Evolutionary conservation across 768 basidiomycete species (phyloP), one percentile per base, ranked within the genome.

Genomic region (Psilocybe cubensis): DNA sequence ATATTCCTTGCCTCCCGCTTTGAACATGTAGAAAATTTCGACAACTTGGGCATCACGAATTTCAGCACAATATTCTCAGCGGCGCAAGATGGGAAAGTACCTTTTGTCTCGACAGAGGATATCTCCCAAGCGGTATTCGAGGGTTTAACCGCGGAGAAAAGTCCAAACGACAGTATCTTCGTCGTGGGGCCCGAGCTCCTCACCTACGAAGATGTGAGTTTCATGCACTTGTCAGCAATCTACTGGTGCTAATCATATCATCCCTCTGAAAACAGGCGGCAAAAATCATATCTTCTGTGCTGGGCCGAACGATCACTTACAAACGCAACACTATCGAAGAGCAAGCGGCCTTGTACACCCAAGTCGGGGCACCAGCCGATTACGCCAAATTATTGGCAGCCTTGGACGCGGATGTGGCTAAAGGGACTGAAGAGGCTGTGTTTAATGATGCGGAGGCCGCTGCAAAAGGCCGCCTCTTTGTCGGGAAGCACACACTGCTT

Each of bases 111-210:
- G 14, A 58, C 64, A 3, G 63, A 68, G 20, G 70, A 70, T 55
- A 71, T 72, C 25, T 69, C 68, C 7, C 60, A 67, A 21, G 65
- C 64, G 2, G 70, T 65, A 6, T 63, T 65, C 57, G 59, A 69
- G 17, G 66, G 2, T 17, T 62, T 72, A 3, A 55, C 58, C 3
- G 55, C 55, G 14, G 58, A 61, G 17, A 52, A 60, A 41, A 52
- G 45, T 18, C 17, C 25, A 8, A 28, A 54, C 44, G 35, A 59
- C 7, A 47, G 65, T 25, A 42, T 46, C 4, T 56, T 62, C n/a
- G 48, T 72, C 25, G 49, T 71, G 23, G 71, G 71, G 5, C 70
- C 69, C 1, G 67, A 69, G 25, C 38, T 67, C 11, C 43, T 65
- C 1, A 59, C 66, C 7, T 70, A 68, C 25, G 67, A 68, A 47